Base-by-base conservation (phyloP, 306 rosid genomes). In the Lotus japonicus region DNA sequence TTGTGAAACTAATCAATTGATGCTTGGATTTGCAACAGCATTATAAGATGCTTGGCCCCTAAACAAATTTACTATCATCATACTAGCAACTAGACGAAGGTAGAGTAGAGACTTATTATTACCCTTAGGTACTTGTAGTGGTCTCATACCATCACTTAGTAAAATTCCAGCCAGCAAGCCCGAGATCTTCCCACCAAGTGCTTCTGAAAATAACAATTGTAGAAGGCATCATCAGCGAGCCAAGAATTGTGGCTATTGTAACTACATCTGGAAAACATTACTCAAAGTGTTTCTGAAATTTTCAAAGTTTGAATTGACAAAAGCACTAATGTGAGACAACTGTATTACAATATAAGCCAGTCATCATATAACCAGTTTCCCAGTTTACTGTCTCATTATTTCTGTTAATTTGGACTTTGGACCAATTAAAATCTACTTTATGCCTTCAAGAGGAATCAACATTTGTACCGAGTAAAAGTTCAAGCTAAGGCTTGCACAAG, bases 61-160 rank as follows among this genome's bases (percentile, higher is more conserved):
- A 19, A 67, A 23, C 58, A 55, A 64, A 59, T 28, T 43, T 66
- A 53, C 54, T 0, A 11, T 11, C 41, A 55, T 49, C 61, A 45
- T 23, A 28, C 26, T 70, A 59, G 38, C 71, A 51, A 53, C 10
- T 38, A 56, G 36, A 52, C 39, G 57, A 41, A 36, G 51, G 58
- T 62, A 59, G 64, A 60, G 58, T 62, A 59, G 64, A 60, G 64
- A 52, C 62, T 44, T 53, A 60, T 62, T 75, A 31, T 31, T 31
- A 85, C 89, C 84, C 77, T 84, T 31, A 54, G 79, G 79, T 17
- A 61, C 63, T 77, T 79, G 83, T 53, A 74, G 66, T 2, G 81
- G 80, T 60, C 77, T 86, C 68, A 58, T 71, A 58, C 70, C 58
- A 67, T 76, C 54, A 31, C 71, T 78, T 58, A 44, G 83, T 5